Conservation (phyloP, 495 filamentous ascomycete genomes). For the Penicillium mononematosum region DNA sequence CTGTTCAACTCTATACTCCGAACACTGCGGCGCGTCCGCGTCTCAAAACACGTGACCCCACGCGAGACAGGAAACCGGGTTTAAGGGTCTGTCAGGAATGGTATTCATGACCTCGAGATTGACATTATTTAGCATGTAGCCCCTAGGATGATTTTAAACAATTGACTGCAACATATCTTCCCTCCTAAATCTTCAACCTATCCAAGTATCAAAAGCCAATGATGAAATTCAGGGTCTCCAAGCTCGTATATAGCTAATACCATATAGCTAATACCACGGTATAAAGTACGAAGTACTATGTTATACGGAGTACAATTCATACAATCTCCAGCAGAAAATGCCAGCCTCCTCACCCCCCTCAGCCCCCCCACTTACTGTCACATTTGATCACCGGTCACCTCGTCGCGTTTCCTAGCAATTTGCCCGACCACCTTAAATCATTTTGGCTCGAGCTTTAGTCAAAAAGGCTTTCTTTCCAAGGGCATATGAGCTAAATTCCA, state of each 20-base stretch:
- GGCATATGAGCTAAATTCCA: not conserved
- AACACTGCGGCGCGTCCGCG: slow-evolving; percentile 26
- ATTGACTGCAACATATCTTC: not conserved
- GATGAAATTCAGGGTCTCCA: not conserved
- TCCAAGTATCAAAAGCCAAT: not conserved
- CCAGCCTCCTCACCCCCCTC: not conserved
- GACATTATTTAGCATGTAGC: not conserved
- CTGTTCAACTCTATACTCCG: slow-evolving; percentile 11
- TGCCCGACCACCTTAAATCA: not conserved
- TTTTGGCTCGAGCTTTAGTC: not conserved
- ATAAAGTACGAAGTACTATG: slow-evolving; percentile 3
- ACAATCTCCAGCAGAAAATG: slow-evolving; percentile 1
- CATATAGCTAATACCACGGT: not conserved
- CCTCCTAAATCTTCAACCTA: not conserved
- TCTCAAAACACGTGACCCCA: slow-evolving; percentile 31
- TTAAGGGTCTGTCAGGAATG: slow-evolving; percentile 10
- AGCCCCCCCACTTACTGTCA: slow-evolving; percentile 7
- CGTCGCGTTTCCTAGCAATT: slow-evolving; percentile 5
- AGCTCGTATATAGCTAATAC: not conserved
- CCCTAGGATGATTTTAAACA: not conserved
- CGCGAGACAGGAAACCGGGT: slow-evolving; percentile 20
- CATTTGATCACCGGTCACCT: not conserved
- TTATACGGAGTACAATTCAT: not conserved
- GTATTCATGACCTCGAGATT: slow-evolving; percentile 7
- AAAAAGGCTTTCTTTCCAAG: not conserved